Base-by-base conservation (phyloP, 208 protist genomes). In the Acanthamoeba royreba region DNA sequence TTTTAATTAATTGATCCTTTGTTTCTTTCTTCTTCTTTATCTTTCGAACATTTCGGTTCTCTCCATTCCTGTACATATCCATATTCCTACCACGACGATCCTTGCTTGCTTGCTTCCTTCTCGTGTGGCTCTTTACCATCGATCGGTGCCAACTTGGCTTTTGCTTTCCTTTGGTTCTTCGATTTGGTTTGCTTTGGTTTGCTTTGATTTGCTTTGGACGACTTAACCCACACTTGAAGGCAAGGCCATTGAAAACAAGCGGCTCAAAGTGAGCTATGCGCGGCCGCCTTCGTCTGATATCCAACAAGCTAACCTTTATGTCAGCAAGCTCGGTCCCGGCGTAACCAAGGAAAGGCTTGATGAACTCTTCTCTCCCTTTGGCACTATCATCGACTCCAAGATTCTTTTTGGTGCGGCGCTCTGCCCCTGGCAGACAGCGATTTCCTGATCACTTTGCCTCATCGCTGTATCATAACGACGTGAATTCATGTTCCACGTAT, bases 271-370 rank as follows among this genome's bases (percentile, higher is more conserved):
- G 28, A 72, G 63, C 49, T 94, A 93, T 69, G 93, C 94, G 35
- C 53, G 86, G 13, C 46, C 88, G 8, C 47, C 72, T 4, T 94
- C 74, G 25, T 42, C 63, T 40, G 92, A 96, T 35, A 95, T 94
- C 9, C 58, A 79, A 47, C 61, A 95, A 38, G 94, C 94, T 25
- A 96, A 96, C 33, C 52, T 96, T 4, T 96, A 96, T 46, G 43
- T 96, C 7, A 95, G 79, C 55, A 77, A 90, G 72, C 53, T 96
- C 8, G 89, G 96, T 45, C 94, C 91, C 25, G 45, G 63, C 17
- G 22, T 95, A 15, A 96, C 86, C 55, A 94, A 87, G 66, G 77
- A 86, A 4, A 38, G 74, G 22, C n/a, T 96, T 4, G 90, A 83
- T 38, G 55, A 94, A 33, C 11, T 96, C n/a, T 96, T 96, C 90